Base-by-base conservation (phyloP, 768 basidiomycete genomes). In the Lactifluus volemus region DNA sequence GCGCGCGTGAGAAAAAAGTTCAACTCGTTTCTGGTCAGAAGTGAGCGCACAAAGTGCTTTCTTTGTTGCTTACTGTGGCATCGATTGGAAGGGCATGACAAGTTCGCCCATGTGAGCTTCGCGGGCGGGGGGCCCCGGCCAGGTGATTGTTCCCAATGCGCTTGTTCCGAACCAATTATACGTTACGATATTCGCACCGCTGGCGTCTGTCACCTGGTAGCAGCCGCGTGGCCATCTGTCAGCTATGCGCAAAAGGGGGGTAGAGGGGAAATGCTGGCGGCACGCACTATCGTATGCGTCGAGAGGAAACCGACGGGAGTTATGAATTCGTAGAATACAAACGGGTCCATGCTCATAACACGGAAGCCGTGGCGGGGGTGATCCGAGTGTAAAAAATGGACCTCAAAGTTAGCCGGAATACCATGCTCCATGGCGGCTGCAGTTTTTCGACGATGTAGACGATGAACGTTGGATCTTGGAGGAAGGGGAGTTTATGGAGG, bases 371-470 rank as follows among this genome's bases (percentile, higher is more conserved):
- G 68, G 57, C 86, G 81, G 49, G 86, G 85, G 73, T 89, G 80
- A 70, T 84, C 83, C 68, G 76, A 75, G 58, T 85, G 84, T 50
- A 85, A 84, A 77, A 88, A 89, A 73, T 80, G 87, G 38, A 89
- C 65, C 45, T 71, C 70, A 57, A 47, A 45, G 47, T 55, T 63
- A 29, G 49, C 11, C 8, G 51, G 21, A 15, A 21, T 4, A 12
- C 8, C 56, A 3, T 47, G 47, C 9, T 32, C 19, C 52, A 58
- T 63, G 38, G 41, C 15, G 34, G 10, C 6, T 42, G 29, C 21
- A 25, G 52, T 34, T 19, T 29, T 52, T 2, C 7, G 42, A n/a
- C 19, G 36, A 9, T 47, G 38, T 39, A 32, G 41, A 32, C 11
- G 44, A 36, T 34, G 38, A 25, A 17, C 11, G 15, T 39, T 7